Evolutionary conservation across 768 basidiomycete species (phyloP).

Genomic region (Mycena alexandri): DNA sequence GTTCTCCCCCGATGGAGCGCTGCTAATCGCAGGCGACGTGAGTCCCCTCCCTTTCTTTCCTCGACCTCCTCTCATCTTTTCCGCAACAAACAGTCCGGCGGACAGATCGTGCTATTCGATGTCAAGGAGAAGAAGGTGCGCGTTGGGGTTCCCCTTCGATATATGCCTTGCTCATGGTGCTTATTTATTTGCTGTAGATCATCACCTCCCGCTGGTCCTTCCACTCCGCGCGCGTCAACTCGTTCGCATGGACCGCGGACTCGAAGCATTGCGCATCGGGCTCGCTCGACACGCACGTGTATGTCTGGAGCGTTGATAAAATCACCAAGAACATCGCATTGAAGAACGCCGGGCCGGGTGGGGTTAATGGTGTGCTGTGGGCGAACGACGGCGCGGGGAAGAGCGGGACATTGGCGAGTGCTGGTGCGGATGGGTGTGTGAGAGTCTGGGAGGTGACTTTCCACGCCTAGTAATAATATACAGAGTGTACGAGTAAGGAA

Average conservation of each 20-base stretch:
- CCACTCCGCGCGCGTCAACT: constrained; percentile 86
- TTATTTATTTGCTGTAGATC: constrained; percentile 50
- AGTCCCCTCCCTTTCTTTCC: constrained; percentile 47
- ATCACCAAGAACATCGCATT: constrained; percentile 83
- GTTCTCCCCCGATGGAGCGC: constrained; percentile 82
- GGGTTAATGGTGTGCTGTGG: constrained; percentile 88
- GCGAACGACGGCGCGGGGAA: constrained; percentile 59
- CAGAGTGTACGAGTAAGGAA: too few species aligned
- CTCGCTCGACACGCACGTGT: constrained; percentile 93
- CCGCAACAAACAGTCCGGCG: constrained; percentile 73
- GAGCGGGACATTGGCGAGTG: constrained; percentile 68
- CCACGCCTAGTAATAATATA: constrained; percentile 9
- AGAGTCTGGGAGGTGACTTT: constrained; percentile 68
- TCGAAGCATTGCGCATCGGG: constrained; percentile 86
- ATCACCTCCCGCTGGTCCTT: constrained; percentile 86
- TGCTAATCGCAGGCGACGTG: constrained; percentile 90
- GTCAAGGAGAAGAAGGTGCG: constrained; percentile 72
- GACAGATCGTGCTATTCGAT: constrained; percentile 85
- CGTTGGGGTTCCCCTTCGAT: too few species aligned
- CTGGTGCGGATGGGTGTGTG: constrained; percentile 88
- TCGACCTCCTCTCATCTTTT: constrained; percentile 14
- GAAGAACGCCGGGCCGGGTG: constrained; percentile 89
- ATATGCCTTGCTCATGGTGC: too few species aligned
- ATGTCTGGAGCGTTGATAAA: constrained; percentile 83
- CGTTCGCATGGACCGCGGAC: constrained; percentile 82